Base-by-base conservation (phyloP, 1,284 basidiomycete species). In the Trametes polyzona region DNA sequence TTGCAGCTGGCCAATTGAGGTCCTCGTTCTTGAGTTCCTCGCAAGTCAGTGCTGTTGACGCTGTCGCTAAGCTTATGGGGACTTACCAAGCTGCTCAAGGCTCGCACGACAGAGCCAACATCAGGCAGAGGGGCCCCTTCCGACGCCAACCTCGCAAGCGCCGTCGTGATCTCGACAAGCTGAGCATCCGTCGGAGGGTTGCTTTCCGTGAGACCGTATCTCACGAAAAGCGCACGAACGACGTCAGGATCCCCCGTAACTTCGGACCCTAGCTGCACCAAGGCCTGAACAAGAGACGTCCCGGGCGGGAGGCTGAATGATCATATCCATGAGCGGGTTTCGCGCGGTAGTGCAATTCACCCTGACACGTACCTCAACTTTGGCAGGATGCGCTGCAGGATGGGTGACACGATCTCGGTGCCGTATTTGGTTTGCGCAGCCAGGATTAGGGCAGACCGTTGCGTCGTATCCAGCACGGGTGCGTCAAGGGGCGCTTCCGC, bases 341-440 rank as follows among this genome's bases (percentile, higher is more conserved):
- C 53, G 41, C 5, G 26, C 52, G n/a, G n/a, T n/a, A n/a, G n/a
- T n/a, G n/a, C n/a, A n/a, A n/a, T n/a, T n/a, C n/a, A n/a, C n/a
- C n/a, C n/a, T n/a, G n/a, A n/a, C n/a, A 59, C 74, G 51, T 67
- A 90, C 89, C 86, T 89, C 62, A 92, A 63, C 60, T 78, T 86
- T 14, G 84, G 79, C 52, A 88, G 74, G 40, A 88, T 80, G 51
- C 81, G 77, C 52, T 81, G 80, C 49, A 85, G 64, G 44, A 83
- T 78, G 46, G 82, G 83, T 26, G 74, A 71, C 16, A 83, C 74
- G 39, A 78, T 77, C 48, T 85, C 82, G 0, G 73, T 68, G 26
- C 90, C 91, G 68, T 88, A 90, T 74, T 92, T 92, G 47, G 84
- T 78, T 69, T 90, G 88, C 26, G 83, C 83, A 48, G 91, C 86